Evolutionary conservation across 2,329 filamentous ascomycete species (phyloP), one percentile per base, ranked within the genome.

Genomic region (Colletotrichum shisoi): DNA sequence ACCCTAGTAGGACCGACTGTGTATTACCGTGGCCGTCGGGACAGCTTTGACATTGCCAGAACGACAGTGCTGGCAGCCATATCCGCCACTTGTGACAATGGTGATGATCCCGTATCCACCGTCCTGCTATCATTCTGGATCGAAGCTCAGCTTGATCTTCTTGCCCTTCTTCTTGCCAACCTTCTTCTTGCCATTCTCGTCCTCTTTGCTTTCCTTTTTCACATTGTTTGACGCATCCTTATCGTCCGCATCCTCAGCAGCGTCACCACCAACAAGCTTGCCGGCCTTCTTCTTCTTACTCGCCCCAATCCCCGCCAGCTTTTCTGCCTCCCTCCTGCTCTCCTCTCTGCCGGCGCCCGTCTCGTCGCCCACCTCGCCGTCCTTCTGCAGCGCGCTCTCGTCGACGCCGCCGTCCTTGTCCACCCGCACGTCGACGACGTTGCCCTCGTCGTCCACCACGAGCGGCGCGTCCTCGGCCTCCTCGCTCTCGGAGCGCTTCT

Each of bases 381-480:
- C 61, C 62, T 75, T 75, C 52, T 72, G 69, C 70, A 62, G 71
- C 42, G 66, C 68, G 71, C 74, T 64, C 37, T 69, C 72, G n/a
- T 74, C 78, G n/a, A 82, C 77, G 4, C 69, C 74, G 8, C 82
- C 83, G 68, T 84, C 81, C 51, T 75, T 74, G 59, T 77, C 79
- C 4, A 84, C 75, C 19, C 84, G 69, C 72, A 87, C 71, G 79
- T 77, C 53, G 37, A 89, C 84, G 37, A 89, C 84, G 62, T 92
- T 90, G 57, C 87, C 90, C 4, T 85, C 82, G 74, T 93, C 91
- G 71, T 94, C 86, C 4, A 95, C 87, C 58, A 92, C 87, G 0
- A 92, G 83, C 0, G 92, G 92, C 57, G 84, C 89, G 75, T 94
- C 91, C 71, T 94, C 91, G 13, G 90, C 90, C 68, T 93, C 88